phyloP scores from a whole-genome alignment of 2,329 filamentous ascomycete genomes.

The Talaromyces sp. region DNA sequence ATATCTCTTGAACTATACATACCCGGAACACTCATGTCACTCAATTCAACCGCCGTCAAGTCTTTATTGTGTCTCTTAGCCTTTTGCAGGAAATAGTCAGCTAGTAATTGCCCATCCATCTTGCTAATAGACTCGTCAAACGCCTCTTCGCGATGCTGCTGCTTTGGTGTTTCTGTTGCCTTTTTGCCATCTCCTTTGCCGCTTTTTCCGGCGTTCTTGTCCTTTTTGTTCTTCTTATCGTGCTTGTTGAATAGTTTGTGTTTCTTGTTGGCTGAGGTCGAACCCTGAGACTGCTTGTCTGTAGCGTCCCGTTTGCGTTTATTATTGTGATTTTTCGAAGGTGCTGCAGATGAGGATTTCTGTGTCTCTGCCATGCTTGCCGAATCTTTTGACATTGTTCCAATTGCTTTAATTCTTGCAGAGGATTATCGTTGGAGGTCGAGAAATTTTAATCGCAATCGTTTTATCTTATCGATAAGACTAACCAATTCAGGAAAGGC shows the following conservation, averaged over 20 bases:
- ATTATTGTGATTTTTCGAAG: constrained; percentile 28
- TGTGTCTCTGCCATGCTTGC: constrained; percentile 18
- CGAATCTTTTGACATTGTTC: background rate
- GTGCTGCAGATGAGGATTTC: constrained; percentile 16
- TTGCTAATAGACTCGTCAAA: constrained; percentile 74
- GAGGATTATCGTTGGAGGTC: background rate
- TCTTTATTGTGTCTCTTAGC: constrained; percentile 73
- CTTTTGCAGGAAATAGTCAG: constrained; percentile 78
- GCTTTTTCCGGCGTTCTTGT: constrained; percentile 21
- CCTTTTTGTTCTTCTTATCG: constrained; percentile 23
- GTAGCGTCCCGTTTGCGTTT: constrained; percentile 37
- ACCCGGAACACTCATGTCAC: constrained; percentile 77
- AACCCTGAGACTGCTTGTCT: constrained; percentile 21
- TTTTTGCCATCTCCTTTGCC: constrained; percentile 16
- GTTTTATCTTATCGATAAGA: constrained; percentile 29
- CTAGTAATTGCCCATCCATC: constrained; percentile 77
- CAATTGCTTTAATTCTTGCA: background rate
- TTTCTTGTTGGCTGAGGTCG: constrained; percentile 14
- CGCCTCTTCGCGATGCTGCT: constrained; percentile 60
- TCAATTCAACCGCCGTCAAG: constrained; percentile 75
- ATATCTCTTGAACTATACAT: constrained; percentile 19
- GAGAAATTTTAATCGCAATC: constrained; percentile 12
- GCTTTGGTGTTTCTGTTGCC: constrained; percentile 13
- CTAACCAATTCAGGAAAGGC: constrained; percentile 4
- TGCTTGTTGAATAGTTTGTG: constrained; percentile 20